Base-by-base conservation (phyloP, 176 grass and related monocot species). In the Aegilops umbellulata region DNA sequence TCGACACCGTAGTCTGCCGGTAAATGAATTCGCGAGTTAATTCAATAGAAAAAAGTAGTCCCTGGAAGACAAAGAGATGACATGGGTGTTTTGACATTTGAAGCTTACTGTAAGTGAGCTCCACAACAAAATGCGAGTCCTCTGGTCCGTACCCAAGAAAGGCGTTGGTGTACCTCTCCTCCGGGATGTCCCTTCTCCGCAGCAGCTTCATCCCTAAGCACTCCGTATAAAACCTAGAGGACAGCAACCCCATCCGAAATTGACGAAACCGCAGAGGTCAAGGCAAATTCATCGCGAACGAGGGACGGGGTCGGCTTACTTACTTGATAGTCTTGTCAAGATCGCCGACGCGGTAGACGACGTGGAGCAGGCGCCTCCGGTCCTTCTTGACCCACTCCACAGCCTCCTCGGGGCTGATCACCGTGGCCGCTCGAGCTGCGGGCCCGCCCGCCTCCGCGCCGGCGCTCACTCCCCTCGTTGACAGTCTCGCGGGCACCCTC, bases 101-200 rank as follows among this genome's bases (percentile, higher is more conserved):
- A 84, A 79, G 38, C 93, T 95, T 92, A 98, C 96, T 92, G 71
- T 98, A 98, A 80, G 93, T 95, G 69, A 98, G 90, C 85, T 98
- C 96, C 19, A 94, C 86, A 69, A 95, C 93, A 16, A 98, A 98
- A 89, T 98, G 93, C 2, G 93, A 95, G 41, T 91, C 93, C 91
- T 98, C 96, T n/a, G 96, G 93, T 36, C 96, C 96, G 42, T 94
- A 98, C 23, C 96, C 96, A 13, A 98, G 84, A 76, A 98, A 98
- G 51, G 95, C 95, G 82, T 98, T 98, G 62, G 93, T 95, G 31
- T 95, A 98, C 89, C 90, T 94, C 88, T 98, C 96, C 88, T 98
- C 96, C 0, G 96, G 93, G 62, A 98, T 94, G 77, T 95, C 96
- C 53, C 93, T 78, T 57, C 86, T 94, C 69, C 96, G 78, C 91